Conservation (phyloP, 179 eudicot species). For the Pouteria campechiana region DNA sequence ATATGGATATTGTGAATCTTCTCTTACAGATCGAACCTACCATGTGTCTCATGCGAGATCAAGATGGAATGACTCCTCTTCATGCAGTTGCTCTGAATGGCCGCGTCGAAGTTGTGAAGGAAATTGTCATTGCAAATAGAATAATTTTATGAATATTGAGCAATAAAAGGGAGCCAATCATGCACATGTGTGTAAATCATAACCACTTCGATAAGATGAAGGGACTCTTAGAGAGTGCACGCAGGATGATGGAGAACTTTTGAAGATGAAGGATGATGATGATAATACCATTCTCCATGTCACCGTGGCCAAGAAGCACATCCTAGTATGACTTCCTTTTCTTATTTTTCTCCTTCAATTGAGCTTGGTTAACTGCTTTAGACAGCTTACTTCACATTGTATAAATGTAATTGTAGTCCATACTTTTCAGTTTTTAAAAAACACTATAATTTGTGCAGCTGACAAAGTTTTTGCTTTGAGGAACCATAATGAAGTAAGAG, state of each 20-base stretch:
- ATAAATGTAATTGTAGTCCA: too few species aligned
- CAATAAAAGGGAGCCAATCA: not conserved
- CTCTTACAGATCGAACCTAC: not conserved
- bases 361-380: too few species aligned
- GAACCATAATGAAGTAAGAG: too few species aligned
- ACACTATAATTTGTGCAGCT: too few species aligned
- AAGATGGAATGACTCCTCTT: not conserved
- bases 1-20: not conserved
- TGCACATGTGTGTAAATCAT: not conserved
- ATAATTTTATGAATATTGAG: not conserved
- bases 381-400: too few species aligned
- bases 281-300: not conserved
- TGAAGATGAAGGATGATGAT: not conserved
- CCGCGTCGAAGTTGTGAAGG: not conserved
- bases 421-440: too few species aligned
- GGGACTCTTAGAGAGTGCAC: too few species aligned
- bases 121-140: not conserved
- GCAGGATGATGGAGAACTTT: not conserved
- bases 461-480: too few species aligned
- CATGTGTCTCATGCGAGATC: not conserved
- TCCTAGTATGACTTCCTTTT: not conserved
- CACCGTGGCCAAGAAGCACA: not conserved
- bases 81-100: not conserved
- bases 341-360: too few species aligned
- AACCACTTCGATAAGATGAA: not conserved